phyloP scores from a whole-genome alignment of 371 early-diverging fungal genomes.

The Rhizomucor miehei region DNA sequence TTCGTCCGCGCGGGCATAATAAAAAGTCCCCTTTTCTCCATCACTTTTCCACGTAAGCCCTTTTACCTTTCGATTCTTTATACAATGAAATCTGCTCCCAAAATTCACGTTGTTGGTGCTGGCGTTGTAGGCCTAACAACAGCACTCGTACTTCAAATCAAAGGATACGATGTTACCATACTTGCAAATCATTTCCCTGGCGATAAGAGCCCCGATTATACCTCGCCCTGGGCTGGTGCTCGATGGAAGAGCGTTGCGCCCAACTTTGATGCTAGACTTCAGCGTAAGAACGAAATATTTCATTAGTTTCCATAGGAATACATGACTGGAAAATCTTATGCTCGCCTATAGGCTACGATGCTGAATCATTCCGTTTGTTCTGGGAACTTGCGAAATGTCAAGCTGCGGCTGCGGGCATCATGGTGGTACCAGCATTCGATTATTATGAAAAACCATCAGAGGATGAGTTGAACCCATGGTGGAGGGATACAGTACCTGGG shows the following conservation, averaged over 20 bases:
- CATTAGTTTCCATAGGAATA: neutral
- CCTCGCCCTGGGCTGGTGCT: conserved; percentile 69
- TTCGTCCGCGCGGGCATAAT: too few relatives aligned
- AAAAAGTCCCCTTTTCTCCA: too few relatives aligned
- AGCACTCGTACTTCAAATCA: conserved; percentile 45
- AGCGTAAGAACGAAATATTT: conserved; percentile 21
- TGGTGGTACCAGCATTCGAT: conserved; percentile 28
- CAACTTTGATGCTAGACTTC: conserved; percentile 40
- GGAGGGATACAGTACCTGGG: conserved; percentile 43
- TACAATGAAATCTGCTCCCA: conserved; percentile 7
- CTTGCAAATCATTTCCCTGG: conserved; percentile 59
- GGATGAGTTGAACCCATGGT: conserved; percentile 48
- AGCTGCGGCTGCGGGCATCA: conserved; percentile 28
- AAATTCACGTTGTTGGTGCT: conserved; percentile 62
- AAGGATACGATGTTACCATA: conserved; percentile 56
- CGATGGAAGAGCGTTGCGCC: conserved; percentile 67
- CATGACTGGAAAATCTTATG: neutral
- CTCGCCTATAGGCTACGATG: conserved; percentile 20
- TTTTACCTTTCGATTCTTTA: neutral
- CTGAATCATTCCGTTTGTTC: conserved; percentile 24
- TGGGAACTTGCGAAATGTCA: conserved; percentile 29
- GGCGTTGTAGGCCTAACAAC: conserved; percentile 71
- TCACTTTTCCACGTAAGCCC: too few relatives aligned
- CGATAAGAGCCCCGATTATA: conserved; percentile 47
- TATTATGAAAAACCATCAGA: conserved; percentile 36